Evolutionary conservation across 495 filamentous ascomycete species (phyloP).

Genomic region (Lasiosphaeria ovina): DNA sequence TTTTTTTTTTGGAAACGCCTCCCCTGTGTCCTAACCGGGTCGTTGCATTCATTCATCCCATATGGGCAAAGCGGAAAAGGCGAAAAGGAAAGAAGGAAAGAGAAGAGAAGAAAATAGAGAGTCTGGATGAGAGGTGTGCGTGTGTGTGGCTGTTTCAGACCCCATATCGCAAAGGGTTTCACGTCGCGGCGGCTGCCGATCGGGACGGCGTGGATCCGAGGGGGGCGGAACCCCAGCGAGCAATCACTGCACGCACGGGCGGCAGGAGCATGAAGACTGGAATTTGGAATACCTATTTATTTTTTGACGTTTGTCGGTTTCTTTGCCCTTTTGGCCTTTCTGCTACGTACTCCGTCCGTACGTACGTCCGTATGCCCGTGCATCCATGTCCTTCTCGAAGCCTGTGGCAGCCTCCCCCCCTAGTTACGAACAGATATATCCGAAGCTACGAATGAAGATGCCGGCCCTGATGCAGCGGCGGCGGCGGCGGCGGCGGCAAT

Average conservation of each 20-base stretch:
- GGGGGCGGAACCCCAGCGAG: background rate
- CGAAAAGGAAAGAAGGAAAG: background rate
- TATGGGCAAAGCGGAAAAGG: too few relatives aligned
- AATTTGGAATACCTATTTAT: slow-evolving; percentile 13
- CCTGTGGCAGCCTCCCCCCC: background rate
- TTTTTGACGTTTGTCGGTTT: background rate
- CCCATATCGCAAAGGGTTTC: slow-evolving; percentile 11
- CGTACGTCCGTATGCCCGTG: background rate
- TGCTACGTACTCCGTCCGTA: too few relatives aligned
- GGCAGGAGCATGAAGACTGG: slow-evolving; percentile 20
- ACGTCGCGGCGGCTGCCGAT: slow-evolving; percentile 17
- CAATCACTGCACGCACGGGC: background rate
- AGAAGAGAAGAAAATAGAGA: background rate
- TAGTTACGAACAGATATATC: background rate
- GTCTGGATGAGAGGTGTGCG: background rate
- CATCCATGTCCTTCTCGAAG: background rate
- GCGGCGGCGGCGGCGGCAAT: too few relatives aligned
- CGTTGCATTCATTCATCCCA: too few relatives aligned
- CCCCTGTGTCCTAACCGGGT: too few relatives aligned
- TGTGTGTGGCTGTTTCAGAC: slow-evolving; percentile 19
- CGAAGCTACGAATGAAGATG: background rate
- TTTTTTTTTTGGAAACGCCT: too few relatives aligned
- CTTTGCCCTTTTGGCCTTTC: too few relatives aligned
- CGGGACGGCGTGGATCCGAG: slow-evolving; percentile 27
- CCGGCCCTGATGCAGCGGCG: background rate